Evolutionary conservation across 192 early-diverging fungal genomes (phyloP).

Genomic region (Paraglomus occultum): DNA sequence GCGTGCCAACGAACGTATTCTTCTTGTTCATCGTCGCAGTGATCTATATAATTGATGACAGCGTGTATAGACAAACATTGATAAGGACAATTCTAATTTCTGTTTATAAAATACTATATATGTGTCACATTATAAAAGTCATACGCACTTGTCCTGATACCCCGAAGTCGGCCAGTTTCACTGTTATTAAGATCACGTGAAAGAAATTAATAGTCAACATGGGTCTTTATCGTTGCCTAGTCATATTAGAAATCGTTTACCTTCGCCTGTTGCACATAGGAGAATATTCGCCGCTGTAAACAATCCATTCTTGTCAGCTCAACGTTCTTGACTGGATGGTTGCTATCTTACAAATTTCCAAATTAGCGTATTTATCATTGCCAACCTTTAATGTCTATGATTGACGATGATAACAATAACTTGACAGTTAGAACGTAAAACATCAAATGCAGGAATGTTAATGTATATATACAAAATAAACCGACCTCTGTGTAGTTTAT

Average conservation of each 20-base stretch:
- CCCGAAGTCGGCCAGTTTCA: constrained; percentile 98
- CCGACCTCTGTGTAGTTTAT: constrained; percentile 80
- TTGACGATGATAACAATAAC: neutral
- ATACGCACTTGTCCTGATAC: constrained; percentile 83
- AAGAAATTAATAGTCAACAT: neutral
- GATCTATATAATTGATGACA: constrained; percentile 40
- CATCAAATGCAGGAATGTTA: constrained; percentile 3
- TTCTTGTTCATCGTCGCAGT: constrained; percentile 90
- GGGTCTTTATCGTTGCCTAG: neutral
- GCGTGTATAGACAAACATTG: no score
- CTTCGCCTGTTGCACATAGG: constrained; percentile 67
- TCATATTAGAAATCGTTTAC: constrained; percentile 23
- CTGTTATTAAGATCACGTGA: constrained; percentile 22
- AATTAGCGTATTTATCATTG: constrained; percentile 21
- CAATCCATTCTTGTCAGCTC: neutral
- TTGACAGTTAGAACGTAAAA: constrained; percentile 11
- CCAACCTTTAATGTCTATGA: constrained; percentile 85
- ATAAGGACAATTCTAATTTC: neutral
- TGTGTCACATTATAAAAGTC: neutral
- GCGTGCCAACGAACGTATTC: constrained; percentile 98
- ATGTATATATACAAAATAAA: constrained; percentile 1
- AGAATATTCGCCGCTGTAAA: constrained; percentile 76
- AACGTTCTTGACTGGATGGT: constrained; percentile 18
- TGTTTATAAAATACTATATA: neutral
- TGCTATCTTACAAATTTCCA: constrained; percentile 5